These are phyloP conservation scores for Oryza meridionalis DNA, from an alignment of 176 grass and related monocot species.

Conservation along the genomic window DNA sequence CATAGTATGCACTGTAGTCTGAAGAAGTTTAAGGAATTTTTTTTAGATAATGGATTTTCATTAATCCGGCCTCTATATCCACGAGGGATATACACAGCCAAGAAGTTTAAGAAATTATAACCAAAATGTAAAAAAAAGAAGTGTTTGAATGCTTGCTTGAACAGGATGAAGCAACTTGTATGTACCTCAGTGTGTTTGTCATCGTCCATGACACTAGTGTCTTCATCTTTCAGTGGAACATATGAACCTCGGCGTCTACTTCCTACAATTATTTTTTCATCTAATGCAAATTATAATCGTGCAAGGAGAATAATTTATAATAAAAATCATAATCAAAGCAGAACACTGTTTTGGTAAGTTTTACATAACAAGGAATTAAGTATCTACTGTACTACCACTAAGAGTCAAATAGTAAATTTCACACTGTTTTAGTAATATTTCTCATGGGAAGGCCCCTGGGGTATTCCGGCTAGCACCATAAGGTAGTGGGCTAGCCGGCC, in stretches of 20 bases:
- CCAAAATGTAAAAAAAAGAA: neutral
- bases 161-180: neutral
- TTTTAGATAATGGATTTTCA: too few species aligned
- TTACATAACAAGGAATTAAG: neutral
- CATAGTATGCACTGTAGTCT: neutral
- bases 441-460: neutral
- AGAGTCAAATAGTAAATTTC: slow-evolving; percentile 14
- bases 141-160: neutral
- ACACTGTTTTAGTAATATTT: neutral
- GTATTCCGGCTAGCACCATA: too few species aligned
- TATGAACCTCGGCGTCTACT: slow-evolving; percentile 43
- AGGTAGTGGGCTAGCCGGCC: too few species aligned
- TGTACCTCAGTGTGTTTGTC: slow-evolving; percentile 42
- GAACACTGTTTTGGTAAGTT: neutral
- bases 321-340: slow-evolving; percentile 2
- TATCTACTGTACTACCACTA: neutral
- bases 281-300: slow-evolving; percentile 11
- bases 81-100: too few species aligned
- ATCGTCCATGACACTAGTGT: slow-evolving; percentile 31
- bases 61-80: too few species aligned
- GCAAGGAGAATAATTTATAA: neutral
- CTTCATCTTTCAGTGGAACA: slow-evolving; percentile 52
- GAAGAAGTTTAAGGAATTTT: neutral
- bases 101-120: neutral
- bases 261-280: slow-evolving; percentile 47